Base-by-base conservation (phyloP, 2,329 filamentous ascomycete genomes). In the Septoria linicola region DNA sequence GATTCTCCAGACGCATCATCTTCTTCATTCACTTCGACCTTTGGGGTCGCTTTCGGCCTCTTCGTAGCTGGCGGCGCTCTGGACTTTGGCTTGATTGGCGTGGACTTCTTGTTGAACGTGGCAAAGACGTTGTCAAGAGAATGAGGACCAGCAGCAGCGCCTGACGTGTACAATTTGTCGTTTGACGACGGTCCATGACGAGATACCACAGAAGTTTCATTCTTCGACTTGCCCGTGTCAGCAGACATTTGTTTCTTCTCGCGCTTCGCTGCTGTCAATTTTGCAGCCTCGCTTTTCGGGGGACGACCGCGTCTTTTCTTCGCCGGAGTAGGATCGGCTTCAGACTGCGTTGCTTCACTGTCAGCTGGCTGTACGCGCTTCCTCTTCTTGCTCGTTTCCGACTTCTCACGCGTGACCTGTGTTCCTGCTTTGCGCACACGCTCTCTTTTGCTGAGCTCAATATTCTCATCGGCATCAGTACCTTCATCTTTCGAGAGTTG, bases 21-120 rank as follows among this genome's bases (percentile, higher is more conserved):
- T 14, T 34, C 30, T 7, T 44, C 41, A 4, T 31, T 31, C 3
- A 19, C 10, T 19, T 34, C 31, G 19, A 17, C 1, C 2, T n/a
- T 3, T 19, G 17, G 19, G 3, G 3, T 3, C 10, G 30, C 31
- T 19, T 31, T 44, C 17, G 41, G 27, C 30, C 34, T 44, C 41
- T 44, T 44, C n/a, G 41, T 16, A 16, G 41, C 27, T 25, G 41
- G 41, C 30, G 41, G 41, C 30, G 41, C 41, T 10, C 41, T 44
- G 17, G 16, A 27, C 43, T 47, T 40, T 17, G 43, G 21, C 32
- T 27, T 30, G 11, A 8, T 17, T 20, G 30, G 8, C 20, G 30
- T 6, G 11, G 31, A 17, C 41, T 44, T 44, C 31, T 35, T 35
- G 10, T 27, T 14, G 11, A 35, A 35, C 13, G 27, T 27, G 6